These are phyloP conservation scores for Endotrypanum monterogeii DNA, from an alignment of 208 protist species.

Conservation along the genomic window DNA sequence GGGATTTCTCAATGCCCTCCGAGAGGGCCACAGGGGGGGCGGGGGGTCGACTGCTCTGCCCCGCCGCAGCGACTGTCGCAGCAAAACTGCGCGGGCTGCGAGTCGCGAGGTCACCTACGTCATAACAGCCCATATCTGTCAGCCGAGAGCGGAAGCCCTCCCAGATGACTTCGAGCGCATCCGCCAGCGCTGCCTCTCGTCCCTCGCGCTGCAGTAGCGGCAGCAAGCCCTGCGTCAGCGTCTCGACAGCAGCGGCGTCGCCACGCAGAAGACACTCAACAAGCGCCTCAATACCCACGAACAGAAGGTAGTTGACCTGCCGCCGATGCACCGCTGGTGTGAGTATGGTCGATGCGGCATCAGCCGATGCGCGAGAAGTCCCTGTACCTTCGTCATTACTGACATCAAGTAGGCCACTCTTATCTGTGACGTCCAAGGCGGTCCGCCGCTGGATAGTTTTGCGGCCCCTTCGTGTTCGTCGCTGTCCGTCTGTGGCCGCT, in stretches of 20 bases:
- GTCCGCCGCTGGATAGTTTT: not conserved
- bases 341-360: conserved; percentile 2
- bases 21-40: not conserved
- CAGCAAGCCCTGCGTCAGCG: conserved; percentile 15
- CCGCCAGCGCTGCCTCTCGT: conserved; percentile 25
- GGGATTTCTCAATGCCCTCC: conserved; percentile 31
- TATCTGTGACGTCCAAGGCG: not conserved
- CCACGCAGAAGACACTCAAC: conserved; percentile 31
- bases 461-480: not conserved
- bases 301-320: conserved; percentile 13
- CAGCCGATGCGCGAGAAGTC: not conserved
- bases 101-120: conserved; percentile 6
- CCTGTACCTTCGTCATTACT: not conserved
- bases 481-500: not conserved
- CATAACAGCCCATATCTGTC: conserved; percentile 26
- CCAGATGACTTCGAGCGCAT: conserved; percentile 28
- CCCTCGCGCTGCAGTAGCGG: conserved; percentile 31
- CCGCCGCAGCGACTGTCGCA: not conserved
- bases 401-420: not conserved
- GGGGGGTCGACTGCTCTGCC: not conserved
- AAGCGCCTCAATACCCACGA: conserved; percentile 9
- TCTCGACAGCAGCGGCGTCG: conserved; percentile 19
- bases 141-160: conserved; percentile 25
- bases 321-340: conserved; percentile 19
- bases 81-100: not conserved